phyloP scores from a whole-genome alignment of 805 yeast genomes.

The Kodamaea neixiangensis region DNA sequence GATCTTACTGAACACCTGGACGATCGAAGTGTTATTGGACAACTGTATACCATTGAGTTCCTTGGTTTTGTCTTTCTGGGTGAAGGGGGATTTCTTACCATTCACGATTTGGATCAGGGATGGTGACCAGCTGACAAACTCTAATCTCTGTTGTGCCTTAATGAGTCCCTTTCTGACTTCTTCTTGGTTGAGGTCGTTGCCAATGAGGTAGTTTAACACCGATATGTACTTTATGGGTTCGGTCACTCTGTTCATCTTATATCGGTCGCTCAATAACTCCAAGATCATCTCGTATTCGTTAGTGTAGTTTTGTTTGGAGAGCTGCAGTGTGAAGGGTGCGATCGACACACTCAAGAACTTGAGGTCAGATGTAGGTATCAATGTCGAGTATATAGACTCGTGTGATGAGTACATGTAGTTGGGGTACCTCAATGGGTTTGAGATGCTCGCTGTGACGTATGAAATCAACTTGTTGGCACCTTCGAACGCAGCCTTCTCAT shows the following conservation, averaged over 20 bases:
- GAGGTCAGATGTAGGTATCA: constrained; percentile 83
- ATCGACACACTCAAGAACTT: constrained; percentile 57
- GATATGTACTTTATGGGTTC: constrained; percentile 58
- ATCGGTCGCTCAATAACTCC: constrained; percentile 75
- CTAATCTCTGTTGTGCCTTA: constrained; percentile 64
- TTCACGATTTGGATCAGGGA: constrained; percentile 76
- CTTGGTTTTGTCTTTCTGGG: constrained; percentile 39
- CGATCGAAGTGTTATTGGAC: constrained; percentile 77
- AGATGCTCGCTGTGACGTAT: constrained; percentile 77
- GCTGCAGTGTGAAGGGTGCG: constrained; percentile 47
- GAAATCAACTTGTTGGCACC: constrained; percentile 87
- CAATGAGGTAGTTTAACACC: constrained; percentile 63
- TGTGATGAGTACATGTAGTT: constrained; percentile 86
- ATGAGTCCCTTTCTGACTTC: constrained; percentile 71
- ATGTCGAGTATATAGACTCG: constrained; percentile 75
- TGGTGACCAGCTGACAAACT: constrained; percentile 86
- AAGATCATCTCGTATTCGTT: constrained; percentile 85
- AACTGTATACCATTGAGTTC: constrained; percentile 75
- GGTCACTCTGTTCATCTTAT: constrained; percentile 62
- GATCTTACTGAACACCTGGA: constrained; percentile 63
- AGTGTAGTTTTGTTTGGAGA: constrained; percentile 53
- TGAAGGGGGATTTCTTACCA: constrained; percentile 70
- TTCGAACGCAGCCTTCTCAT: constrained; percentile 61
- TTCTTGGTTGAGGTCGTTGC: constrained; percentile 61
- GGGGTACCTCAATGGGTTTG: constrained; percentile 89